Conservation (phyloP, 1,139 yeast species). For the Geotrichum macrosporum region DNA sequence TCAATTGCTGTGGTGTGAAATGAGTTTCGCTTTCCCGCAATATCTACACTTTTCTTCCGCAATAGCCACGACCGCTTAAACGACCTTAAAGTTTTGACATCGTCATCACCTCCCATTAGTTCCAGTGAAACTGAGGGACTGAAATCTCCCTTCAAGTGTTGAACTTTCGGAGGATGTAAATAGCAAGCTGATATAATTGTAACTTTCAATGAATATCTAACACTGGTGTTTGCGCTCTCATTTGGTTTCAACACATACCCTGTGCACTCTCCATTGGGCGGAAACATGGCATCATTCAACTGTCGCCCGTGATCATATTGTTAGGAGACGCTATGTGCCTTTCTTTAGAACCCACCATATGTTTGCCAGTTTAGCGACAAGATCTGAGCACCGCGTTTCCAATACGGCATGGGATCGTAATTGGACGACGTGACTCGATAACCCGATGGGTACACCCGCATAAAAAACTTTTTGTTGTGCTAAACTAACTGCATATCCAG, state of each 20-base stretch:
- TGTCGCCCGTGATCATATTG: slow-evolving; percentile 71
- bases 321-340: neutral
- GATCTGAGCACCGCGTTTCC: slow-evolving; percentile 88
- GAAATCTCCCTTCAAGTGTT: slow-evolving; percentile 43
- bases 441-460: slow-evolving; percentile 86
- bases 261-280: slow-evolving; percentile 45
- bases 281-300: slow-evolving; percentile 79
- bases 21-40: slow-evolving; percentile 22
- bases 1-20: slow-evolving; percentile 42
- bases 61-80: slow-evolving; percentile 10
- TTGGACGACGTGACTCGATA: slow-evolving; percentile 73
- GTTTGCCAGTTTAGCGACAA: slow-evolving; percentile 98
- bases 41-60: slow-evolving; percentile 19
- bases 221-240: slow-evolving; percentile 18
- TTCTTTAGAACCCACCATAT: slow-evolving; percentile 34
- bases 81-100: slow-evolving; percentile 3
- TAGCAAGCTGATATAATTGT: slow-evolving; percentile 77
- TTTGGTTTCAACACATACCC: slow-evolving; percentile 81
- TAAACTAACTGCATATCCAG: slow-evolving; percentile 45
- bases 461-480: slow-evolving; percentile 69
- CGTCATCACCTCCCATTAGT: slow-evolving; percentile 42
- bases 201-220: slow-evolving; percentile 36
- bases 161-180: slow-evolving; percentile 60
- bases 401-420: slow-evolving; percentile 69
- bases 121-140: slow-evolving; percentile 61